Evolutionary conservation across 2,329 filamentous ascomycete genomes (phyloP), one percentile per base, ranked within the genome.

Genomic region (Aspergillus persii): DNA sequence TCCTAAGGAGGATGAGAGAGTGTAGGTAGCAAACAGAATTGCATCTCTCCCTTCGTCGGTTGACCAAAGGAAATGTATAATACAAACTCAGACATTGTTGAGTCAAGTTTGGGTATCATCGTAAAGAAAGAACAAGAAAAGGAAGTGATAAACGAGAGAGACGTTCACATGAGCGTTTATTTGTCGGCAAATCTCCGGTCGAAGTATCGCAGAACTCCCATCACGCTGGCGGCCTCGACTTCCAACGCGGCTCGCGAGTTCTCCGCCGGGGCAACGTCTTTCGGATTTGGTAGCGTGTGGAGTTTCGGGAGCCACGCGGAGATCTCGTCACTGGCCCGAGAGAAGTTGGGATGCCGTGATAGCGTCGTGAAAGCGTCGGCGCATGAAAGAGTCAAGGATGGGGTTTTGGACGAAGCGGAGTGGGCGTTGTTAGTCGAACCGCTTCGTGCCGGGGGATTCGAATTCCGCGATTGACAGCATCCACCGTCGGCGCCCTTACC

Each of bases 161-260:
- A 23, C 18, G 18, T 23, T 23, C 18, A 46, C 50, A 54, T 9
- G 8, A 47, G 18, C 18, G 18, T 23, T 67, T 68, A 75, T 69
- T 76, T 76, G 54, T 76, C 74, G 41, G 76, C 75, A 57, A 93
- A 93, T 56, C 90, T 80, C 53, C 91, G 82, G 68, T 93, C 90
- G 76, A 93, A 93, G 63, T 90, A 88, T 74, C 90, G 90, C 60
- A 93, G 76, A n/a, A 92, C 90, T 47, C 88, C 89, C 90, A 93
- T 92, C 56, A 93, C 91, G 73, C 89, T 92, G 0, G 90, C 90
- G 6, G 90, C 89, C 75, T 93, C 90, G 15, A 93, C 89, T 72
- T 93, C 90, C 67, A 92, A 86, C 1, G 89, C 86, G 47, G 83
- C 82, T 53, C 76, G 66, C 15, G 68, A 62, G 4, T 60, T 65